Base-by-base conservation (phyloP, 2,329 filamentous ascomycete genomes). In the Colletotrichum filicis region DNA sequence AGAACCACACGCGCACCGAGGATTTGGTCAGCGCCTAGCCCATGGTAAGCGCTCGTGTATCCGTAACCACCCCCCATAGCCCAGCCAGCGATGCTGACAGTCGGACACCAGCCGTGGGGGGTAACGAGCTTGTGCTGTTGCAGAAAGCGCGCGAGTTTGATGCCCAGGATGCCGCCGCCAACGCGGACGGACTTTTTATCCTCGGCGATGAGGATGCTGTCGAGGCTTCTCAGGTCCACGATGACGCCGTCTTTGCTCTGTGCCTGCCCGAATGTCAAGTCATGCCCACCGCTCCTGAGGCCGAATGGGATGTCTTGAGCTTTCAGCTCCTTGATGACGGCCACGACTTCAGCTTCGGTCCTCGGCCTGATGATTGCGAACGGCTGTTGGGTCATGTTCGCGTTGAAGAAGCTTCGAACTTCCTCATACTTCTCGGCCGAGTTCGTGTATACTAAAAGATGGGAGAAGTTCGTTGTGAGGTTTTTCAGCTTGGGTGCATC, bases 1-100 rank as follows among this genome's bases (percentile, higher is more conserved):
- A 85, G 79, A 2, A 86, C 80, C 3, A 86, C 67, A 53, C 79
- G 82, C 4, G 84, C 83, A 19, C 77, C 78, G 7, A 83, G 68
- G 16, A 84, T 80, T 71, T 84, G 80, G 64, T 84, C 82, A 19
- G 77, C 79, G 1, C 82, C 83, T 4, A 84, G 75, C 4, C 83
- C 82, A 66, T 78, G 80, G 32, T 78, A 76, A 0, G 77, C 67
- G 7, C 77, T 78, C 22, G 80, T 78, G 7, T 79, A 78, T 2
- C 79, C 80, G 69, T 83, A 83, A 0, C 83, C 82, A 7, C 81
- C 82, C 28, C 80, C 77, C 0, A 77, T 79, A 4, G 78, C 76
- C 82, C 82, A 83, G 2, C 82, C 81, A 3, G 78, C 77, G 37
- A 80, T 81, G 2, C 81, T 80, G 2, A 83, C 80, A 3, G 56